Conservation (phyloP, 805 yeast genomes). For the Blastobotrys peoriensis region DNA sequence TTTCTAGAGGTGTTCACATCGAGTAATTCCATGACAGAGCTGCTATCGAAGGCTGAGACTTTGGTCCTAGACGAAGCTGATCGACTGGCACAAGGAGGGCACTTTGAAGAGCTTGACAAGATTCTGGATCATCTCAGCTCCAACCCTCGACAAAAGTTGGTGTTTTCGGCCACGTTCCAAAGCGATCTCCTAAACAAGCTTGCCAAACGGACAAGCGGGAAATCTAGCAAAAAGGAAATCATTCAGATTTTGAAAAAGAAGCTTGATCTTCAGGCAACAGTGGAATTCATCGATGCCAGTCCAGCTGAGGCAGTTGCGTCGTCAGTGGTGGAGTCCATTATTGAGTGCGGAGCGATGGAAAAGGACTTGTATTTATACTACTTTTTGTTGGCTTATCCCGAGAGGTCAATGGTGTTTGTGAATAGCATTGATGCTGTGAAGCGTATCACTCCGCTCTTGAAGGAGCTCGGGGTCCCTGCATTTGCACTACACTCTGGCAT, state of each 20-base stretch:
- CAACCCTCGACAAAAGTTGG: conserved; percentile 71
- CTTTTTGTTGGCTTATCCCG: conserved; percentile 79
- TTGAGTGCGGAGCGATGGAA: conserved; percentile 86
- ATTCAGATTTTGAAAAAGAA: conserved; percentile 60
- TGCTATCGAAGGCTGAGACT: conserved; percentile 41
- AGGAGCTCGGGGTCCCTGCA: conserved; percentile 55
- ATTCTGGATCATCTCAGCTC: conserved; percentile 59
- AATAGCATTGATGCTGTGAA: conserved; percentile 95
- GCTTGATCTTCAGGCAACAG: conserved; percentile 63
- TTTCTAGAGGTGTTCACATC: conserved; percentile 60
- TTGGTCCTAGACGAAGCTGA: conserved; percentile 93
- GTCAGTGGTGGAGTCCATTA: conserved; percentile 72
- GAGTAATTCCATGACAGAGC: conserved; percentile 34
- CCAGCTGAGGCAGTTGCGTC: conserved; percentile 76
- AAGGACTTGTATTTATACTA: conserved; percentile 88
- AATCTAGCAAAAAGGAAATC: conserved; percentile 44
- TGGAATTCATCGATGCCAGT: conserved; percentile 74
- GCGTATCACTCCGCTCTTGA: conserved; percentile 70
- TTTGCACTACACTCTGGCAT: conserved; percentile 87
- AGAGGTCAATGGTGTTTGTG: conserved; percentile 83
- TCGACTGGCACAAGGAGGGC: conserved; percentile 90
- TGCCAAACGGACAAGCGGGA: conserved; percentile 31
- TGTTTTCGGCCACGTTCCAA: conserved; percentile 93
- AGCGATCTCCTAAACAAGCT: conserved; percentile 75
- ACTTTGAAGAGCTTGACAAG: conserved; percentile 85